Percentiles rank a stretch among this genome's conserved stretches.
Conservation (phyloP, 345 rosid genomes). For the Viola odorata region DNA sequence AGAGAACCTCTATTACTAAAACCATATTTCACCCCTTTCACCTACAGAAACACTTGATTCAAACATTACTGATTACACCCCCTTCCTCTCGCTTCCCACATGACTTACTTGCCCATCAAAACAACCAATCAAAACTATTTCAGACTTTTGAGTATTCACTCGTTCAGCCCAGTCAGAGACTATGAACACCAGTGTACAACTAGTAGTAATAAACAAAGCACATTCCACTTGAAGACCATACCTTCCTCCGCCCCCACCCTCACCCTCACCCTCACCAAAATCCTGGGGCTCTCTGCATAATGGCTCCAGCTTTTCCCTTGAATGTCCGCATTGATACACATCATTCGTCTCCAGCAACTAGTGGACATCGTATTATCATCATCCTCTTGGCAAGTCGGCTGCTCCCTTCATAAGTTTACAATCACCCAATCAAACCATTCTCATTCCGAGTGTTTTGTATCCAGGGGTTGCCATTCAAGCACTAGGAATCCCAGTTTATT, state of each 20-base stretch:
- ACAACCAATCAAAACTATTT: constrained; percentile 25
- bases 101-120: not conserved
- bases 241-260: not conserved
- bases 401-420: constrained; percentile 4
- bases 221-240: constrained; percentile 7
- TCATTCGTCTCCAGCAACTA: constrained; percentile 20
- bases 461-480: constrained; percentile 9
- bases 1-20: not conserved
- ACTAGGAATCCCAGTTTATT: constrained; percentile 32
- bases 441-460: not conserved
- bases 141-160: constrained; percentile 10
- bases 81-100: not conserved
- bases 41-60: constrained; percentile 11
- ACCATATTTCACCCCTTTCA: not conserved
- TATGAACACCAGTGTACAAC: constrained; percentile 28
- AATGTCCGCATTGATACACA: not conserved
- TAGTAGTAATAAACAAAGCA: constrained; percentile 21
- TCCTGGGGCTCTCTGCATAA: constrained; percentile 6
- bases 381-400: constrained; percentile 6
- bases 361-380: constrained; percentile 2
- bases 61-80: constrained; percentile 4
- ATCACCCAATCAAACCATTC: constrained; percentile 18
- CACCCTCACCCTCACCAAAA: constrained; percentile 14
- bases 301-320: constrained; percentile 7
- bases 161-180: constrained; percentile 27